Evolutionary conservation across 148 eudicot genomes (phyloP), one percentile per base, ranked within the genome.

Genomic region (Amaranthus palmeri): DNA sequence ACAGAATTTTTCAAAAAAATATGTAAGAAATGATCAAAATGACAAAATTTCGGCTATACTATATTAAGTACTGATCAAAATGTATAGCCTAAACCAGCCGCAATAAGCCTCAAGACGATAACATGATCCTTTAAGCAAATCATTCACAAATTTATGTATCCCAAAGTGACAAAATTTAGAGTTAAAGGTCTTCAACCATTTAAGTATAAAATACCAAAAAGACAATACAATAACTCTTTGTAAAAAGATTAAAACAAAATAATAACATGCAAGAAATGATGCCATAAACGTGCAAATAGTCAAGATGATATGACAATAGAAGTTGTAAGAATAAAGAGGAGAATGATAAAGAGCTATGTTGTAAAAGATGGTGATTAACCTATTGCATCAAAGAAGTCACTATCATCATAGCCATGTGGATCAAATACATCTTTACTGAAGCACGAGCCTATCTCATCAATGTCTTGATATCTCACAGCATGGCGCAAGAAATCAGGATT

Each of bases 401-500:
- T 88, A 81, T 78, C 77, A 76, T 92, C 97, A 77, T 92, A 92
- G 82, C 97, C 99, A 83, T 89, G 97, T 45, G 99, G 99, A 70
- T 88, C 93, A 76, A 95, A 95, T 12, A 95, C 99, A 79, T 92
- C 97, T 86, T 90, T 95, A 58, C 84, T 82, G 85, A 95, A 95
- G 82, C 92, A 86, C 57, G 99, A 90, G 76, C 99, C 97, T 68
- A 90, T 87, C 82, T 92, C 89, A 79, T 95, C 99, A 80, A 95
- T 92, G 72, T 87, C 93, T 78, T 92, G 97, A 83, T 89, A 95
- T 47, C 92, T 92, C 81, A 95, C 97, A 25, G 99, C 96, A 87
- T 95, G 97, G 82, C 83, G 82, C 86, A 95, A 88, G 83, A 95
- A 92, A 76, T 95, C 97, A 63, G 99, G 99, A 77, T 95, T 95